Evolutionary conservation across 2,329 filamentous ascomycete genomes (phyloP), one percentile per base, ranked within the genome.

Genomic region (Neofusicoccum parvum): DNA sequence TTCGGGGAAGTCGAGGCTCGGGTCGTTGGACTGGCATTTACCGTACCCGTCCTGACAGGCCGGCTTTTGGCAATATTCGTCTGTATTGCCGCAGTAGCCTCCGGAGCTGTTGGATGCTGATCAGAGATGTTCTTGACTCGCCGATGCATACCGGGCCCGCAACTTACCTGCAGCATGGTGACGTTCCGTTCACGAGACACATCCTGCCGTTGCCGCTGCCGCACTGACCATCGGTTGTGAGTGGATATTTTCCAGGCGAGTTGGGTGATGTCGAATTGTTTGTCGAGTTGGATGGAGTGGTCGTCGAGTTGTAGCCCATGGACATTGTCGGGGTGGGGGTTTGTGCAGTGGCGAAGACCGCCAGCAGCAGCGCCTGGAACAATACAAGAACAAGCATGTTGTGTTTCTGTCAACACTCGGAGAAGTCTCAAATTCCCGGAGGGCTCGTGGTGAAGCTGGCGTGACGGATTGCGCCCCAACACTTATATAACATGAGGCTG

Each of bases 111-210:
- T 45, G 27, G 10, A 36, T 54, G 6, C 1, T 6, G 20, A 14
- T 32, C 11, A 34, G 14, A 3, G 27, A 27, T 5, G 10, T 3
- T 4, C 5, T 23, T 4, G 32, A 54, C 27, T 32, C 5, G 27
- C 27, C 5, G 27, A 7, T 7, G 27, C 27, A 32, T 32, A 32
- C 27, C 1, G 27, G 10, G 9, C 37, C 5, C 2, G 3, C n/a
- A 15, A 14, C 58, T 14, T 37, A 49, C 58, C 58, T 62, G 58
- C 58, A 62, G 39, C 41, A 62, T 20, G 58, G 58, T 9, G 45
- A 62, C 3, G 41, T 49, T 27, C 58, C 58, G 43, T 62, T 49
- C 5, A 37, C 14, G 2, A 49, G 27, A 9, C 58, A 62, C 58
- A 62, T 62, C 11, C 5, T 43, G 6, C 37, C 54, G 20, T 32